A percentile compares a stretch with the other conserved stretches of the same genome.
Evolutionary conservation across 305 asterid genomes (phyloP).

Genomic region (Euphrasia arctica): DNA sequence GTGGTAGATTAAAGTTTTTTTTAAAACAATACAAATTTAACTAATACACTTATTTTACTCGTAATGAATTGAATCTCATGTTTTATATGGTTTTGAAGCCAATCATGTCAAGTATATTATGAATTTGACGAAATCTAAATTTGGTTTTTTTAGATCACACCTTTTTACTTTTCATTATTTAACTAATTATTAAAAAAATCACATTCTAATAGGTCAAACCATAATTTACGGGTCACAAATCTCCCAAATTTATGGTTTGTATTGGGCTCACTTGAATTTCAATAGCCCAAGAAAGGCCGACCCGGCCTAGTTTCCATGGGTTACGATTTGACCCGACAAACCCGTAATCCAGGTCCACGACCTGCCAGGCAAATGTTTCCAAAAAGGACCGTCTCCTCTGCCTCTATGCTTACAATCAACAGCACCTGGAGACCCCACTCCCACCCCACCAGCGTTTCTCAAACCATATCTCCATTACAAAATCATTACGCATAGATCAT

Average conservation of each 20-base stretch:
- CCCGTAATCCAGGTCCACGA: conserved; percentile 2
- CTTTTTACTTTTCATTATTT: too few relatives aligned
- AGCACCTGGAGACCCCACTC: conserved; percentile 47
- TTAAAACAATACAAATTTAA: too few relatives aligned
- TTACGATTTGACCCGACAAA: conserved; percentile 5
- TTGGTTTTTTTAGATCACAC: too few relatives aligned
- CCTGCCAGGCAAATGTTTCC: conserved; percentile 27
- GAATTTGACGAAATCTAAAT: too few relatives aligned
- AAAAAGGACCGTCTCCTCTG: conserved; percentile 25
- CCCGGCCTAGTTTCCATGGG: background rate
- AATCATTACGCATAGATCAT: conserved; percentile 3
- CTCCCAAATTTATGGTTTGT: background rate
- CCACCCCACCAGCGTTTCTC: conserved; percentile 37
- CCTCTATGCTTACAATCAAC: conserved; percentile 30
- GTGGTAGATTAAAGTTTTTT: too few relatives aligned
- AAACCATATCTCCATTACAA: conserved; percentile 22
- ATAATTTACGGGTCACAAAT: background rate
- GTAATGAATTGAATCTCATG: too few relatives aligned
- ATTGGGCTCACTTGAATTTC: background rate
- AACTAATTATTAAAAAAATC: too few relatives aligned
- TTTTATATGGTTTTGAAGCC: too few relatives aligned
- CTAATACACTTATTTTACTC: too few relatives aligned
- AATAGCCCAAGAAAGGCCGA: conserved; percentile 8
- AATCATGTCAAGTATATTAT: too few relatives aligned
- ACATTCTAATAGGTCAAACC: too few relatives aligned